Evolutionary conservation across 345 rosid species (phyloP).

Genomic region (Cochlearia excelsa): DNA sequence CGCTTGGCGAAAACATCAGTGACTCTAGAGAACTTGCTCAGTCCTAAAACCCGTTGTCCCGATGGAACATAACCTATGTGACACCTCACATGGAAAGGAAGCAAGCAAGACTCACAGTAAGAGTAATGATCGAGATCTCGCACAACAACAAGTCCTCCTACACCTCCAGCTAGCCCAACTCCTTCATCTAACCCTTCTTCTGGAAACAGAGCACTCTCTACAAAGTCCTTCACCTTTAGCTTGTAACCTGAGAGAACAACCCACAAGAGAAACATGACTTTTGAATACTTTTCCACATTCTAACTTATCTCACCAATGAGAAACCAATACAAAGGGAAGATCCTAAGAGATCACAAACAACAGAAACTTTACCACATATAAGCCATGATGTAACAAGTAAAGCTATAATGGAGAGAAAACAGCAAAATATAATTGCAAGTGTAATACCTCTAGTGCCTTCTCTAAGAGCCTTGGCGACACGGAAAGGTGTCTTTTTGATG

Average conservation of each 20-base stretch:
- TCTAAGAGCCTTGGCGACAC: conserved; percentile 90
- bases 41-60: conserved; percentile 70
- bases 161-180: conserved; percentile 83
- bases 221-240: conserved; percentile 64
- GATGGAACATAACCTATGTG: conserved; percentile 90
- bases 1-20: conserved; percentile 82
- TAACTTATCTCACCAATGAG: background rate
- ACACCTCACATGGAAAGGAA: conserved; percentile 82
- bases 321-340: background rate
- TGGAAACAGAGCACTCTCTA: conserved; percentile 87
- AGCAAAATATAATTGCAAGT: no score
- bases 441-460: conserved; percentile 74
- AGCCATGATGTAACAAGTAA: background rate
- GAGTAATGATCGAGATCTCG: conserved; percentile 86
- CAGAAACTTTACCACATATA: background rate
- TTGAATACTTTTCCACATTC: no score
- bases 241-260: conserved; percentile 56
- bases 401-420: background rate
- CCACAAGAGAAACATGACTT: conserved; percentile 14
- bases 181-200: conserved; percentile 73
- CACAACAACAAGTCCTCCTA: conserved; percentile 84
- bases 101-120: conserved; percentile 87
- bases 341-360: background rate
- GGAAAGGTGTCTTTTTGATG: conserved; percentile 79
- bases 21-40: conserved; percentile 92